Percentiles rank a stretch among this genome's conserved stretches.
These are phyloP conservation scores for Fusarium tuaranense DNA, from an alignment of 2,329 filamentous ascomycete genomes.

Conservation along the genomic window DNA sequence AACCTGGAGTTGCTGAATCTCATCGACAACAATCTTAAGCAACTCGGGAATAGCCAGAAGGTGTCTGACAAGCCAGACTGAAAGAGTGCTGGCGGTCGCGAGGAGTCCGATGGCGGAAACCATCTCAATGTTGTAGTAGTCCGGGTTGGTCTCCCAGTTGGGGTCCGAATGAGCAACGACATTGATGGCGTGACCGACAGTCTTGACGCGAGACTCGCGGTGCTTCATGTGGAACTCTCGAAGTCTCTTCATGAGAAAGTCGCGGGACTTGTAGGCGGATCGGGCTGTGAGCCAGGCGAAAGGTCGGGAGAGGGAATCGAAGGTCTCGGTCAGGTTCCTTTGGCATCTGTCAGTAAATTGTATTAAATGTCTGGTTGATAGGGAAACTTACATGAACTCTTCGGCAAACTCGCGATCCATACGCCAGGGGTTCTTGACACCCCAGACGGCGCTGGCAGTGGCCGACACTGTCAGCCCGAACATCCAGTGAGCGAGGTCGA, in stretches of 20 bases:
- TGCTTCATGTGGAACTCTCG: constrained; percentile 43
- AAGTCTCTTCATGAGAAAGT: constrained; percentile 40
- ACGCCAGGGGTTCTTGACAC: constrained; percentile 46
- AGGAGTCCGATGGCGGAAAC: constrained; percentile 48
- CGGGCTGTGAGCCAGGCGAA: constrained; percentile 43
- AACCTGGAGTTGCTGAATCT: constrained; percentile 36
- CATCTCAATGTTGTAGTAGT: constrained; percentile 49
- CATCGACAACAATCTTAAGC: constrained; percentile 34
- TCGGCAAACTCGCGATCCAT: constrained; percentile 46
- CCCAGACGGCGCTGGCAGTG: constrained; percentile 49
- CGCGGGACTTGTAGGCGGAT: constrained; percentile 43
- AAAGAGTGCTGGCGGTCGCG: constrained; percentile 47
- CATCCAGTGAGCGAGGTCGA: constrained; percentile 45
- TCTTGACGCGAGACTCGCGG: constrained; percentile 35
- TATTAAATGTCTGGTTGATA: rapidly evolving
- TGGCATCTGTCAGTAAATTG: constrained; percentile 4
- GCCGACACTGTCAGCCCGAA: constrained; percentile 47
- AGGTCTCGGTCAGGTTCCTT: constrained; percentile 45
- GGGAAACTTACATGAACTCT: constrained; percentile 44
- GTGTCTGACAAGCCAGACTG: constrained; percentile 47
- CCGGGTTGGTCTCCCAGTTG: constrained; percentile 46
- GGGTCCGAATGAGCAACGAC: constrained; percentile 45
- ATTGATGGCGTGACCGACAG: constrained; percentile 47
- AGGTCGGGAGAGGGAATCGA: constrained; percentile 46
- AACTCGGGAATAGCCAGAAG: constrained; percentile 38